Evolutionary conservation across 2,329 filamentous ascomycete genomes (phyloP).

Genomic region (Chrysoporthe cubensis): DNA sequence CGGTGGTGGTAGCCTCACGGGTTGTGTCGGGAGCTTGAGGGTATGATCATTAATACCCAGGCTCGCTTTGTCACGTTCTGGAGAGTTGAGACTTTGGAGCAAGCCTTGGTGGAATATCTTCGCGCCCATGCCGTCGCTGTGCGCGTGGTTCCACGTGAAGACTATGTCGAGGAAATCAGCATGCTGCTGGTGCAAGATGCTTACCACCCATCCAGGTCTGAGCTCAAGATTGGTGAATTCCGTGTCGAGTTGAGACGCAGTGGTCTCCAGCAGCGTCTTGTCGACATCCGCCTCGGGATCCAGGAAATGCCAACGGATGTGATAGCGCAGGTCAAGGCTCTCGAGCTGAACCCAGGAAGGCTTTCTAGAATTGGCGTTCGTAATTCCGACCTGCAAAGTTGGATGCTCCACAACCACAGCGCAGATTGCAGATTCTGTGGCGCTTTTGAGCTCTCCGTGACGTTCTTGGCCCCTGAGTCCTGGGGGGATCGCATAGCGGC

Average conservation of each 20-base stretch:
- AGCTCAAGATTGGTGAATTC: conserved; percentile 12
- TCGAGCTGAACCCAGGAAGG: conserved; percentile 27
- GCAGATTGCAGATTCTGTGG: conserved; percentile 20
- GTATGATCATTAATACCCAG: conserved; percentile 22
- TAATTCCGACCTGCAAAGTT: conserved; percentile 26
- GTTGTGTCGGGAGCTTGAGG: conserved; percentile 8
- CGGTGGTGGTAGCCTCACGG: conserved; percentile 32
- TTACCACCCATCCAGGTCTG: conserved; percentile 21
- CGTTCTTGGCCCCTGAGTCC: conserved; percentile 16
- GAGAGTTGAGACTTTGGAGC: conserved; percentile 34
- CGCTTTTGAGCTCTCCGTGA: conserved; percentile 12
- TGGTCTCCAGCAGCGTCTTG: neutral
- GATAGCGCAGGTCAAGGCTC: conserved; percentile 26
- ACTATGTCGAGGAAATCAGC: conserved; percentile 33
- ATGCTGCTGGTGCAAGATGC: conserved; percentile 3
- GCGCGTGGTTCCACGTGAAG: conserved; percentile 36
- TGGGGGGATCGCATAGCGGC: conserved; percentile 22
- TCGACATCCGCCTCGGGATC: conserved; percentile 4
- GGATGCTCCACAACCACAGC: conserved; percentile 25
- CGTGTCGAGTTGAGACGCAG: conserved; percentile 18
- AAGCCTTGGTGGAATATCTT: conserved; percentile 40
- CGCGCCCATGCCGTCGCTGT: conserved; percentile 37
- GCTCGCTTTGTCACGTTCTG: neutral
- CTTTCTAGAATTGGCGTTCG: conserved; percentile 19
- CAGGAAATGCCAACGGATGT: conserved; percentile 22